Base-by-base conservation (phyloP, 2,329 filamentous ascomycete species). In the Emergomyces orientalis region DNA sequence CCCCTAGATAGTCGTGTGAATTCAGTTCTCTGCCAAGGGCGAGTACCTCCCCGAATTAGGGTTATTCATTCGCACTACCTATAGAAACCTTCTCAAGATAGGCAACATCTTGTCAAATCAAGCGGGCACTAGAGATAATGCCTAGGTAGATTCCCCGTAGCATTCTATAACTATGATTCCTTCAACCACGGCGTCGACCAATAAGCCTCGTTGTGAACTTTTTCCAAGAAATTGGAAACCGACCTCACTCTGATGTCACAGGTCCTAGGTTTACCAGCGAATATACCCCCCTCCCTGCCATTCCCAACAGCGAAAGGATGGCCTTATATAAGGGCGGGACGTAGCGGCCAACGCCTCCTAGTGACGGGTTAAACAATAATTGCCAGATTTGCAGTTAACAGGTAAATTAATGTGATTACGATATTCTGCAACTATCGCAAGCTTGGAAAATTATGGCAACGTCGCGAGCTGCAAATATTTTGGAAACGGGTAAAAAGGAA, bases 401-500 rank as follows among this genome's bases (percentile, higher is more conserved):
- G 22, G 1, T 25, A 1, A 4, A 25, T 13, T 25, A 49, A 25
- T 14, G 45, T n/a, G n/a, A 49, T 8, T n/a, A 45, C n/a, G 2
- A 25, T 32, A 30, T 32, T 27, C 8, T 1, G 11, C 45, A n/a
- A 34, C 8, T 13, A 54, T 34, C 17, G 1, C 45, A 49, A 54
- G 6, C 34, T 54, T 14, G 8, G 9, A 39, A 52, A 54, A 32
- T 13, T 47, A 87, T 87, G 80, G 79, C 84, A 30, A 73, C 83
- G 62, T 80, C 85, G 61, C 86, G 89, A 80, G 87, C 84, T 76
- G 90, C 90, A 57, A 84, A 83, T 64, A 72, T 82, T 63, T 82
- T 76, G 62, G 90, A 94, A 72, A 84, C 88, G 77, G 89, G 89
- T 59, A 88, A 92, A 71, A 82, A 78, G 67, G 80, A 83, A 68